Percentiles rank a stretch among this genome's conserved stretches.
Evolutionary conservation across 805 yeast species (phyloP).

Genomic region (Candida dendrica): DNA sequence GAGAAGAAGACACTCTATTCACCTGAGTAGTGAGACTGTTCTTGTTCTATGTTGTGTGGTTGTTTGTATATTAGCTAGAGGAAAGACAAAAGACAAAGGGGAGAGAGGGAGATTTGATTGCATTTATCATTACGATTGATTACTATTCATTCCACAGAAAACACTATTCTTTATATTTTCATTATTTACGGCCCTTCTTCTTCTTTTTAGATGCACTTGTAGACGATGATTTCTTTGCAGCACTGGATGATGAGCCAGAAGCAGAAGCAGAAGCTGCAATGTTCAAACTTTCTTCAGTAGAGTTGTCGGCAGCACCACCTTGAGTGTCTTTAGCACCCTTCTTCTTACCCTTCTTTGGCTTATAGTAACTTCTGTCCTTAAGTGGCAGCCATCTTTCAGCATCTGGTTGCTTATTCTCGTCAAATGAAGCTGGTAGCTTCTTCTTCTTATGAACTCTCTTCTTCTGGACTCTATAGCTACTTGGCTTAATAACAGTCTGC

Average conservation of each 20-base stretch:
- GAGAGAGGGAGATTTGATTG: neutral
- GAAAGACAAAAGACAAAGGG: too few species aligned
- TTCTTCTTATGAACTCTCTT: slow-evolving; percentile 26
- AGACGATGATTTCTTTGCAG: slow-evolving; percentile 2
- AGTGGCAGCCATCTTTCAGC: slow-evolving; percentile 89
- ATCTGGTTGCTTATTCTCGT: slow-evolving; percentile 34
- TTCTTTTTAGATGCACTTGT: slow-evolving; percentile 10
- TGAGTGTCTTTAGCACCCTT: slow-evolving; percentile 40
- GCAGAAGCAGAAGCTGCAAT: neutral
- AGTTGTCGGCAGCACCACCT: slow-evolving; percentile 49
- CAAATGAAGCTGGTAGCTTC: slow-evolving; percentile 35
- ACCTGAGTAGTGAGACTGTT: slow-evolving; percentile 36
- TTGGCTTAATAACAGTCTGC: slow-evolving; percentile 6
- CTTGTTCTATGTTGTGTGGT: too few species aligned
- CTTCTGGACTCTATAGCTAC: slow-evolving; percentile 15
- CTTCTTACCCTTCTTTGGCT: slow-evolving; percentile 58
- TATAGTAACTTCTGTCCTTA: slow-evolving; percentile 78
- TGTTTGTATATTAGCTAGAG: too few species aligned
- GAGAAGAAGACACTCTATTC: slow-evolving; percentile 95
- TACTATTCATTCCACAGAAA: neutral
- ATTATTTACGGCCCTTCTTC: slow-evolving; percentile 20
- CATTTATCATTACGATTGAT: neutral
- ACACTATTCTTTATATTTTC: neutral
- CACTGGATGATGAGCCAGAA: neutral
- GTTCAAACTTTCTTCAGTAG: slow-evolving; percentile 29